Evolutionary conservation across 2,329 filamentous ascomycete genomes (phyloP).

Genomic region (Nannizzia gypsea): DNA sequence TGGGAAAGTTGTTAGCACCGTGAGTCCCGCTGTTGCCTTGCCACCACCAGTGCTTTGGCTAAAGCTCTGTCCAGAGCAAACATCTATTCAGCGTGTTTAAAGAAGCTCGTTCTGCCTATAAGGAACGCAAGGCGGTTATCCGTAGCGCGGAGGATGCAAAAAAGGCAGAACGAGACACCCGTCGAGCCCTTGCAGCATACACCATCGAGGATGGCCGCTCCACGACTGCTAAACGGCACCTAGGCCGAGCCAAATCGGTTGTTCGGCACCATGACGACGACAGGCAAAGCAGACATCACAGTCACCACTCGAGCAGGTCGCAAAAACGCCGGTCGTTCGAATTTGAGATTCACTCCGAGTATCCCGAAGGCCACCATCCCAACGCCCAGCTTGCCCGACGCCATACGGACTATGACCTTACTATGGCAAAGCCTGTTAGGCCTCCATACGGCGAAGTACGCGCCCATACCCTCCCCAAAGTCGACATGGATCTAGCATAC

Average conservation of each 20-base stretch:
- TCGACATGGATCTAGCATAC: conserved; percentile 89
- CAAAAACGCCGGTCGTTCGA: conserved; percentile 20
- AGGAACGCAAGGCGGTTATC: conserved; percentile 74
- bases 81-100: conserved; percentile 84
- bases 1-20: conserved; percentile 80
- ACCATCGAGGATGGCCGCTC: conserved; percentile 38
- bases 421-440: conserved; percentile 6
- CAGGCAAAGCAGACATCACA: conserved; percentile 9
- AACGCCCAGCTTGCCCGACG: conserved; percentile 24
- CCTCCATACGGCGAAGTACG: conserved; percentile 17
- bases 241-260: conserved; percentile 27
- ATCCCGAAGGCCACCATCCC: conserved; percentile 8
- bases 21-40: conserved; percentile 34
- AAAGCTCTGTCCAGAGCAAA: conserved; percentile 54
- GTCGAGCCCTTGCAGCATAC: conserved; percentile 45
- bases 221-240: conserved; percentile 28
- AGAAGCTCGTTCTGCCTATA: conserved; percentile 78
- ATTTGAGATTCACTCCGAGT: conserved; percentile 10
- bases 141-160: conserved; percentile 55
- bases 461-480: conserved; percentile 24
- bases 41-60: conserved; percentile 15
- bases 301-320: conserved; percentile 22
- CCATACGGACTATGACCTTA: conserved; percentile 29
- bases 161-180: conserved; percentile 46
- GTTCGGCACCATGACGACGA: conserved; percentile 13